Evolutionary conservation across 192 early-diverging fungal species (phyloP), one percentile per base, ranked within the genome.

Genomic region (Coemansia sp.): DNA sequence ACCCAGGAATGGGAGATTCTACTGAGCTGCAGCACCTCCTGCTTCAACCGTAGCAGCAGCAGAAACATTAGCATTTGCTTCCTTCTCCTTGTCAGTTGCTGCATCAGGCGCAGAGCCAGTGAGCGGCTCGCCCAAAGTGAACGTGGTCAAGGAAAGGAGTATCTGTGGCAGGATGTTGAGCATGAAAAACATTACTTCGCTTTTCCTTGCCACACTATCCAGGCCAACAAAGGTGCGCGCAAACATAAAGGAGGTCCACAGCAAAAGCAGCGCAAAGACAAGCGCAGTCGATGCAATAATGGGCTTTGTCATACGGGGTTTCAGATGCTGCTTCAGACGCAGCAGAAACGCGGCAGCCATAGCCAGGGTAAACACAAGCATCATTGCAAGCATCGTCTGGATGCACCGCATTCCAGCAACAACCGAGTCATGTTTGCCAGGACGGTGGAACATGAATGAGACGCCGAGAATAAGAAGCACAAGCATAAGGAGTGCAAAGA

Each of bases 161-260:
- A 67, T 26, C 45, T 60, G 66, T 7, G 43, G 46, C n/a, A 60
- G 13, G n/a, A 60, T n/a, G 36, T 67, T 67, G 37, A 67, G 66
- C 46, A 67, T 5, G 40, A 61, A 68, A 22, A 68, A 61, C 58
- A 46, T 22, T 13, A 46, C 56, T 21, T 68, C 46, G 19, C 66
- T 68, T 16, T 22, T 39, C 6, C 66, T 32, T 8, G 58, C 46
- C 10, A 19, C 16, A 9, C 21, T 61, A 3, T 61, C 16, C 8
- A 68, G 21, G 8, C 57, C 32, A 37, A 61, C 16, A 52, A 61
- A 51, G 7, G 46, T 61, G 32, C 66, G 26, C 8, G 37, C 45
- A 61, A 36, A 18, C 66, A 68, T 68, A 42, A 60, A 61, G 12
- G 43, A 11, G 13, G 46, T 47, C 66, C 66, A 68, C 37, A 68